phyloP scores from a whole-genome alignment of 345 rosid genomes.

The Citrus cavaleriei region DNA sequence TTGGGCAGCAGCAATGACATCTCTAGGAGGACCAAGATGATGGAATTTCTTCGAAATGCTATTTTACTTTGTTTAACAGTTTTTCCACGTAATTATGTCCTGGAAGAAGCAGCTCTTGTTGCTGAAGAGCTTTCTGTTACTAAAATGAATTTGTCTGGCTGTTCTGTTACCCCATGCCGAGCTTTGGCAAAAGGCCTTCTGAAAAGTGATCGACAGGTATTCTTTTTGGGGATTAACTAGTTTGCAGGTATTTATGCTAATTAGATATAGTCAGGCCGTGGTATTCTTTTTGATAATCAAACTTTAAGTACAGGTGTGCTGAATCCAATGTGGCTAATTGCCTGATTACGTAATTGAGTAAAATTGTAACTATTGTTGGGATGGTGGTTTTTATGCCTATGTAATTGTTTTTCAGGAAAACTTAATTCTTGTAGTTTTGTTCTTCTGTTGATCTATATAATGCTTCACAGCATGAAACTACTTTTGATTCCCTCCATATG shows the following conservation, averaged over 20 bases:
- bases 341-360: not conserved
- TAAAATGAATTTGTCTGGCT: conserved; percentile 48
- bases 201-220: conserved; percentile 91
- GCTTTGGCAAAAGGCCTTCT: conserved; percentile 81
- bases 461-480: not conserved
- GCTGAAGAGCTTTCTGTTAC: conserved; percentile 79
- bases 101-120: conserved; percentile 86
- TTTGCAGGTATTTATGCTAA: not conserved
- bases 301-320: not conserved
- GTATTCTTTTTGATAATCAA: not conserved
- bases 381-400: not conserved
- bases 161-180: conserved; percentile 67
- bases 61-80: conserved; percentile 63
- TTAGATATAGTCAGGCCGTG: not conserved
- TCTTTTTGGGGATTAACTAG: not conserved
- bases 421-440: not conserved
- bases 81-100: conserved; percentile 73
- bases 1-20: conserved; percentile 40
- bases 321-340: not conserved
- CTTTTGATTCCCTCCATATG: not conserved
- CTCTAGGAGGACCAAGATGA: conserved; percentile 50
- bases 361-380: not conserved
- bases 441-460: not conserved
- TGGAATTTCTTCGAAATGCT: conserved; percentile 86
- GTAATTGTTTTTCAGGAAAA: not conserved